Base-by-base conservation (phyloP, 73 alveolate genomes). In the Paramecium sonneborni region DNA sequence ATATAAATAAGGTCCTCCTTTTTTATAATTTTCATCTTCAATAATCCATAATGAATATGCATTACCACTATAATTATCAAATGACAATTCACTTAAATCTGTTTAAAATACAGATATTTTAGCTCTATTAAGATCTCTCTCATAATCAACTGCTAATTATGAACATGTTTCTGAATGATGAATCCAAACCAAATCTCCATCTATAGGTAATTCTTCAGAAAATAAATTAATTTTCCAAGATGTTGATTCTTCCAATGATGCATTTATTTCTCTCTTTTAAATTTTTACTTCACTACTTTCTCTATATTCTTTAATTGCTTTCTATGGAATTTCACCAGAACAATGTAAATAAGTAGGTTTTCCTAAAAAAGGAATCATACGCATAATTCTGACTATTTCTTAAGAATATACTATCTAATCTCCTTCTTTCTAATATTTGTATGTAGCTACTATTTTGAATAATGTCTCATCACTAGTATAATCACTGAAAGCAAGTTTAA, bases 381-480 rank as follows among this genome's bases (percentile, higher is more conserved):
- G 38, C 28, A 82, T 56, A 41, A 88, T 88, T 69, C 74, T 69
- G 30, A 88, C 94, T 0, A 88, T 88, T 34, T 88, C 94, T 69
- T 37, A 28, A 0, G 91, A 57, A 24, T 69, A 88, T 23, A 88
- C 74, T 4, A 43, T 58, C 32, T 88, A 24, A 58, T 74, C 93
- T 4, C 96, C 95, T 37, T 91, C 93, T 62, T 93, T 82, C 38
- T 91, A 58, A 91, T 79, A 93, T 76, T 93, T 93, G 12, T 46
- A 93, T 30, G 95, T 30, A 23, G 96, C 95, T 10, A 92, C 56
- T 28, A 93, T 93, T 43, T 93, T 92, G 34, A 93, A 93, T 44
- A 88, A 76, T 28, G 96, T 88, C 34, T 74, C 69, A 10, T 82
- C 95, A 57, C 86, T 41, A 18, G 95, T 69, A 70, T 39, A 93